Evolutionary conservation across 1,139 yeast species (phyloP), one percentile per base, ranked within the genome.

Genomic region (Hanseniaspora gamundiae): DNA sequence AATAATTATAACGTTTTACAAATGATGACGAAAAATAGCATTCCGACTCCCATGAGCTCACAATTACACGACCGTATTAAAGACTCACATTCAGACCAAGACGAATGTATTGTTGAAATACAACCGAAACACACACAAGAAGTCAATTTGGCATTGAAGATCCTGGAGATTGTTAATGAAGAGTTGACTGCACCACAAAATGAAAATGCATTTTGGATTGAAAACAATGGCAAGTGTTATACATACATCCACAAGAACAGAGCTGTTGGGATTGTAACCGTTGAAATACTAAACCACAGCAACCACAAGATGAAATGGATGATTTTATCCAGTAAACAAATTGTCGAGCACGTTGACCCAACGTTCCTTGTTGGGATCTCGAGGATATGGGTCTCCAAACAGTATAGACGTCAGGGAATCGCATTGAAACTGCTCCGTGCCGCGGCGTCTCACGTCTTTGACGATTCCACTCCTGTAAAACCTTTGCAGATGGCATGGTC

Each of bases 101-200:
- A 20, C n/a, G 59, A 54, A 14, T 48, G 46, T 20, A 52, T 57
- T 21, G 52, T 51, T 2, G 49, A 49, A 51, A 44, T 58, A 22
- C 50, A 55, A 40, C 52, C 57, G 6, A 48, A 46, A 14, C 45
- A 45, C 13, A 29, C 27, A 9, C 41, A 43, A 11, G 64, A 59
- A 44, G 58, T 58, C 5, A 49, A 50, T 16, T 55, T 59, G 7
- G 49, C 56, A n/a, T 27, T 56, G 21, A 57, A 56, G 26, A 42
- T 59, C 2, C 50, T 59, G 55, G 43, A 49, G 2, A 40, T 54
- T n/a, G 62, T 58, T 2, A 59, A 59, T 44, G 49, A 56, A 19
- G 62, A 58, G 43, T 44, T 59, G 26, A 51, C 50, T 47, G 64
- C 64, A 2, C 63, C 64, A 10, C 55, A 52, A 27, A 56, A 59